Base-by-base conservation (phyloP, 495 filamentous ascomycete genomes). In the Collariella sp. region DNA sequence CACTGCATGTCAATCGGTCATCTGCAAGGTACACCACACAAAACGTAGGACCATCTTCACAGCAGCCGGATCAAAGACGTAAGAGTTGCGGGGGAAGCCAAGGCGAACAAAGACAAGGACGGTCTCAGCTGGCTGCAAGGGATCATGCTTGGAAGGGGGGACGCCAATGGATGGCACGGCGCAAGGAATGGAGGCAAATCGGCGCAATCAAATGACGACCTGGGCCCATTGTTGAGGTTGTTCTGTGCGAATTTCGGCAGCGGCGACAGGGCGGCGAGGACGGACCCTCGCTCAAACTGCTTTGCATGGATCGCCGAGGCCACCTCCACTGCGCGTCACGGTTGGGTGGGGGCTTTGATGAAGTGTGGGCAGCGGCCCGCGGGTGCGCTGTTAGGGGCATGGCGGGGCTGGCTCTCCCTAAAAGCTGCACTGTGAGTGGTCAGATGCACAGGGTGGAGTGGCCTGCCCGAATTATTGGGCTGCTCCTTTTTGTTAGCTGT, bases 401-500 rank as follows among this genome's bases (percentile, higher is more conserved):
- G 24, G 41, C 29, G 1, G 18, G 50, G 29, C 2, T 55, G 33
- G 54, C 46, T 55, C 46, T 58, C 50, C 50, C 22, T 34, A n/a
- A 18, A 3, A 3, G 3, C 7, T 11, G 5, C 20, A n/a, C 5
- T 41, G 43, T 24, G 38, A 49, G 45, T 46, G 41, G 55, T 16
- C 51, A 18, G 10, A 22, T 6, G 39, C 42, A 9, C 6, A 34
- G 31, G 31, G 39, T 40, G 44, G 46, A 54, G 50, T 31, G 44
- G 40, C 46, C 50, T 46, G 34, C 51, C 19, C 41, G 50, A 49
- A 46, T 45, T 36, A 59, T 59, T 54, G 56, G 46, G 31, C 26
- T 41, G 47, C 46, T 55, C 57, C 57, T 59, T 59, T 59, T 59
- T 55, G 57, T 51, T 55, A 55, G 51, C 46, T 40, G 50, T 54